Percentiles rank a stretch among this genome's conserved stretches.
Evolutionary conservation across 1,284 basidiomycete genomes (phyloP).

Genomic region (Puccinia horiana): DNA sequence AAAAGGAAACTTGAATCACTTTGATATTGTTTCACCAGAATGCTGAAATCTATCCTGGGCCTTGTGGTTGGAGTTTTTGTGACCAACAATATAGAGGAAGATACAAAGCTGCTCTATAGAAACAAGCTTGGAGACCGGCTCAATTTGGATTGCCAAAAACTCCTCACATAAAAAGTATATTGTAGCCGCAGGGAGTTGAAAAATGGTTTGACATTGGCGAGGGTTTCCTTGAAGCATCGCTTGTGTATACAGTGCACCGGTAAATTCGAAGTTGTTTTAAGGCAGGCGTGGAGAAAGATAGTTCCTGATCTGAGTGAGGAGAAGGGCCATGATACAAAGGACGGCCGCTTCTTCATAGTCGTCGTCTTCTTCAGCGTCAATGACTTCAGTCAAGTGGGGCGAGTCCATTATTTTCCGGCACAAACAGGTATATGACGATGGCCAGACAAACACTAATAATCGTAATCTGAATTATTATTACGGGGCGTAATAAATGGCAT

Average conservation of each 20-base stretch:
- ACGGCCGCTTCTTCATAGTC: neutral
- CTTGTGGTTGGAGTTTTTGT: neutral
- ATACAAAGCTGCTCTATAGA: neutral
- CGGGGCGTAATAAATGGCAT: neutral
- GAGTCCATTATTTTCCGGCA: neutral
- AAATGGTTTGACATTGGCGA: neutral
- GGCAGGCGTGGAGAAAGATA: neutral
- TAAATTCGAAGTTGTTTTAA: neutral
- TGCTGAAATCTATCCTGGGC: conserved; percentile 5
- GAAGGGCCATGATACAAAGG: neutral
- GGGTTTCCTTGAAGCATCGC: neutral
- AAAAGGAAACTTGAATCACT: neutral
- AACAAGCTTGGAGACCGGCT: neutral
- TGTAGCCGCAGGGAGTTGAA: neutral
- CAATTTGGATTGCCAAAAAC: neutral
- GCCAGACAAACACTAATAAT: neutral
- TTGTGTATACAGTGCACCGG: neutral
- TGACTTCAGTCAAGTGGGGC: neutral
- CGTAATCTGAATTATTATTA: neutral
- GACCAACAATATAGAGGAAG: conserved; percentile 3
- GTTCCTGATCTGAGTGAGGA: neutral
- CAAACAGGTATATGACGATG: neutral
- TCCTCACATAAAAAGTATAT: neutral
- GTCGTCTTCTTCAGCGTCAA: neutral
- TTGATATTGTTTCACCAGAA: too few relatives aligned